Base-by-base conservation (phyloP, 192 early-diverging fungal genomes). In the Backusella morwellensis region DNA sequence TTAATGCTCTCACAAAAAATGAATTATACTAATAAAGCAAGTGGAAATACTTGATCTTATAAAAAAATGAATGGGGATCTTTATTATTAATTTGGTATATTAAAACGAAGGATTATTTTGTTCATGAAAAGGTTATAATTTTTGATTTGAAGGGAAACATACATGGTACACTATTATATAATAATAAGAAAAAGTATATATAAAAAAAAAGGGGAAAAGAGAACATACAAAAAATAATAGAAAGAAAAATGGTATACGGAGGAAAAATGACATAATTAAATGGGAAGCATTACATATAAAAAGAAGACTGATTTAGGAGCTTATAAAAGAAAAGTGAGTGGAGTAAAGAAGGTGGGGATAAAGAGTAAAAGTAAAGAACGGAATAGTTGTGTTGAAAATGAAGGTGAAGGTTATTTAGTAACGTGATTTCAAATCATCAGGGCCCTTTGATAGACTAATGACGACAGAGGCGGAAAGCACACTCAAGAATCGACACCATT, bases 401-500 rank as follows among this genome's bases (percentile, higher is more conserved):
- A 38, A 59, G 26, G 50, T 56, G 14, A 4, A 4, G 29, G 32
- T 2, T 32, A 3, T 34, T 34, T 63, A 59, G 21, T n/a, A 19
- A n/a, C 32, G 12, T n/a, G 35, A 26, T 35, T 11, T 23, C 21
- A 68, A 14, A 69, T 79, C 78, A 42, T 75, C 68, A 35, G 78
- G 78, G 5, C 78, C 78, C 4, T 79, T 68, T 15, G 68, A 26
- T 32, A 79, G 17, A 66, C 78, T 79, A 14, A 79, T 47, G 4
- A 74, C 54, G 34, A 70, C 66, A 42, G 78, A 42, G 5, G 73
- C 72, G 14, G 73, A 75, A 21, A 79, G 47, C 9, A 79, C 73
- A 59, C 78, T 79, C 4, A 79, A 54, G 73, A 79, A 79, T 66
- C 50, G 40, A 47, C 78, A 79, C 78, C 78, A 79, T 71, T 75